Evolutionary conservation across 2,329 filamentous ascomycete species (phyloP).

Genomic region (Metarhizium brunneum): DNA sequence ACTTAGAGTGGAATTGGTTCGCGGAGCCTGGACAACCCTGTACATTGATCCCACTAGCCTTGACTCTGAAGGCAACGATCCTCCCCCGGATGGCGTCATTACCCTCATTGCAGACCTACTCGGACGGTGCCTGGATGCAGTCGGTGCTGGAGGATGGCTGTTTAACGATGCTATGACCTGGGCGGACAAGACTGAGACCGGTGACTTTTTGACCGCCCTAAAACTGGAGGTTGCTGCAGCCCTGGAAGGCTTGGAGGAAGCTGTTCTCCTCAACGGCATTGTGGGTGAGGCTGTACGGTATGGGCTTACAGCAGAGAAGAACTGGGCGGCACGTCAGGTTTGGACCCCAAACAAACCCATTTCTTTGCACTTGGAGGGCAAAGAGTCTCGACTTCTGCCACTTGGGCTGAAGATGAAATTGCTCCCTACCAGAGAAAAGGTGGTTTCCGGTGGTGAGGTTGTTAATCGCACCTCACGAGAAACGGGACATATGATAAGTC

Average conservation of each 20-base stretch:
- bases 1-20: slow-evolving; percentile 62
- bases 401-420: slow-evolving; percentile 59
- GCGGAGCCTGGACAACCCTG: slow-evolving; percentile 65
- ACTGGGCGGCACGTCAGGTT: slow-evolving; percentile 15
- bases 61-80: slow-evolving; percentile 29
- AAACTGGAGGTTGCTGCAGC: slow-evolving; percentile 62
- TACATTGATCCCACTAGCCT: slow-evolving; percentile 53
- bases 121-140: slow-evolving; percentile 64
- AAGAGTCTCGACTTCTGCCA: slow-evolving; percentile 49
- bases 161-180: slow-evolving; percentile 46
- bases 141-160: slow-evolving; percentile 68
- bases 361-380: slow-evolving; percentile 29
- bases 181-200: slow-evolving; percentile 42
- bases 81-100: slow-evolving; percentile 58
- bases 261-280: slow-evolving; percentile 52
- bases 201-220: slow-evolving; percentile 56
- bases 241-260: slow-evolving; percentile 63
- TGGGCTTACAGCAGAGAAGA: slow-evolving; percentile 31
- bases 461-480: slow-evolving; percentile 61
- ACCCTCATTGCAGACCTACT: slow-evolving; percentile 63
- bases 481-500: slow-evolving; percentile 67
- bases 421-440: slow-evolving; percentile 43
- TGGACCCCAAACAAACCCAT: slow-evolving; percentile 34
- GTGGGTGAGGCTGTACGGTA: slow-evolving; percentile 59
- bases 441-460: slow-evolving; percentile 61